Base-by-base conservation (phyloP, 108 stramenopile genomes). In the Skeletonema marinoi region DNA sequence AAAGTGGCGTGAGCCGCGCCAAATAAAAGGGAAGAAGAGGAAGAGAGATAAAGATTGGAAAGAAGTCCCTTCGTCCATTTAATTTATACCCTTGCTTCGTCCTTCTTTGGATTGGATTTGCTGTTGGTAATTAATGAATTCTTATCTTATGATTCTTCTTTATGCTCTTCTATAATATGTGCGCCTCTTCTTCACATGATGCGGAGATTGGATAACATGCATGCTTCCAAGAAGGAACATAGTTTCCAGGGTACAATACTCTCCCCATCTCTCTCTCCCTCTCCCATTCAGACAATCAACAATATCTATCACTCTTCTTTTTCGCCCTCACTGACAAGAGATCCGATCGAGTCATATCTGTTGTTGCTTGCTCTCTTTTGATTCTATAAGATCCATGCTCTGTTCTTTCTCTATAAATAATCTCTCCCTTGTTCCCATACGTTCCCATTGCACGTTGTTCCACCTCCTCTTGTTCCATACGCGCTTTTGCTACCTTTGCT, bases 261-360 rank as follows among this genome's bases (percentile, higher is more conserved):
- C 3, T 25, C 25, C 25, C 0, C 25, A 25, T 25, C 25, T 25
- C 25, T 25, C 25, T 25, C 4, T 36, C 36, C 6, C 6, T 36
- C 35, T 36, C 6, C 36, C 36, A 0, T 6, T 6, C 36, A 36
- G 4, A 36, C 1, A 58, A 44, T 63, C 75, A 93, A 70, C 93
- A 94, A 75, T 92, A 94, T 73, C 92, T 88, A 78, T 95, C 93
- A 60, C 87, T 88, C 59, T 89, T 95, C 70, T 92, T 95, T 70
- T 91, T 91, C 19, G 83, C 70, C 65, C 93, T 68, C 74, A 90
- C 66, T 63, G 68, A 54, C 65, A 95, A 74, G 62, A 95, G 68
- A 77, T 92, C 90, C 29, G 80, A 80, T 68, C 93, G 71, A 7
- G 80, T 75, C 71, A 71, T 66, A 42, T 87, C 74, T 21, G 48